Conservation (phyloP, 2,329 filamentous ascomycete species). For the Knufia fluminis region DNA sequence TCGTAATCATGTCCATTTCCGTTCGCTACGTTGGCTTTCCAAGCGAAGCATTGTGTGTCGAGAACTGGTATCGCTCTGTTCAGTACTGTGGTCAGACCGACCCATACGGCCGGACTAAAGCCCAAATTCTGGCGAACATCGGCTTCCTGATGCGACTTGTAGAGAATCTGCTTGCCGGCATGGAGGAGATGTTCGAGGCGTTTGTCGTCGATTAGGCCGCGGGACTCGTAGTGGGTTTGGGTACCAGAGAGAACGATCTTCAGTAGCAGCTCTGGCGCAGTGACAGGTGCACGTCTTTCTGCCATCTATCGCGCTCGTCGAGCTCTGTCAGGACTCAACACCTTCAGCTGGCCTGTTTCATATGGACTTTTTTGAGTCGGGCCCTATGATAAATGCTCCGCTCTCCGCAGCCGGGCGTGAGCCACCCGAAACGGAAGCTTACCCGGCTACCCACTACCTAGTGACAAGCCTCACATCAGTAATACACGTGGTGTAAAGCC, state of each 20-base stretch:
- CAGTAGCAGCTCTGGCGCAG: conserved; percentile 39
- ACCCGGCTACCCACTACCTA: no score
- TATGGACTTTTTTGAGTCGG: no score
- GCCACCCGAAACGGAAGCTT: no score
- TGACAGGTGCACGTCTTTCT: conserved; percentile 24
- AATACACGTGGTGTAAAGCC: no score
- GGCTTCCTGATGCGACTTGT: conserved; percentile 47
- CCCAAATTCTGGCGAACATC: conserved; percentile 50
- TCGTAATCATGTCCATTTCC: conserved; percentile 33
- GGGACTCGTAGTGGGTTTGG: conserved; percentile 51
- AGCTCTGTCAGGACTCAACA: no score
- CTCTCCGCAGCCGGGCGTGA: no score
- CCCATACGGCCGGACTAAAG: conserved; percentile 49
- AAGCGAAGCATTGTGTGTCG: conserved; percentile 52
- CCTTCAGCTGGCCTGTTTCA: no score
- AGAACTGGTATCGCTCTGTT: conserved; percentile 52
- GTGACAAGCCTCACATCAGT: no score
- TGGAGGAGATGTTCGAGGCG: conserved; percentile 50
- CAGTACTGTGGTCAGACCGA: conserved; percentile 48
- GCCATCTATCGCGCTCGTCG: conserved; percentile 1
- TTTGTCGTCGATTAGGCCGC: conserved; percentile 51
- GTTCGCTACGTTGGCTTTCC: conserved; percentile 37
- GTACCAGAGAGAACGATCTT: conserved; percentile 40
- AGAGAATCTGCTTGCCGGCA: conserved; percentile 51
- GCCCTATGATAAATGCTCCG: no score